phyloP scores from a whole-genome alignment of 23 red algal genomes.

The Chondrus crispus region DNA sequence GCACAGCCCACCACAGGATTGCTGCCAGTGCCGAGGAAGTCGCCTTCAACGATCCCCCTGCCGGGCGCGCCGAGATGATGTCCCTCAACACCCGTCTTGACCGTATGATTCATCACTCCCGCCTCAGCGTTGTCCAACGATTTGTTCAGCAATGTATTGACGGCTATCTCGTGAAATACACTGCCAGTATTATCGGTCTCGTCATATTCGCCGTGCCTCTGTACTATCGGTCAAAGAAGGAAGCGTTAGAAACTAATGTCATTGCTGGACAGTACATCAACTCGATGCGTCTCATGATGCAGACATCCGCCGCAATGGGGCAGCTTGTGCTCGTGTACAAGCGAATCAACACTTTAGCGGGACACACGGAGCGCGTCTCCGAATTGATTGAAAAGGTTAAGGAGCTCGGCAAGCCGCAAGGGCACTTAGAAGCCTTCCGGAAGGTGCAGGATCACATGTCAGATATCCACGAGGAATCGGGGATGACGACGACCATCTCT shows the following conservation, averaged over 20 bases:
- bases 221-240: conserved; percentile 31
- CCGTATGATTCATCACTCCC: conserved; percentile 50
- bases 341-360: conserved; percentile 60
- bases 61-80: conserved; percentile 60
- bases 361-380: conserved; percentile 63
- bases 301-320: conserved; percentile 70
- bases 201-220: conserved; percentile 73
- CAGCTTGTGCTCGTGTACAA: conserved; percentile 82
- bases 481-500: too few relatives aligned
- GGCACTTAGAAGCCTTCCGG: conserved; percentile 61
- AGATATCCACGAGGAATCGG: too few relatives aligned
- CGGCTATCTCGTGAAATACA: conserved; percentile 79
- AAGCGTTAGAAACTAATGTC: conserved; percentile 11
- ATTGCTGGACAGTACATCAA: conserved; percentile 65
- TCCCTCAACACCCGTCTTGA: conserved; percentile 52
- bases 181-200: conserved; percentile 74
- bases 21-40: conserved; percentile 74
- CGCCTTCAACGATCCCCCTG: conserved; percentile 83
- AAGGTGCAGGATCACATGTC: conserved; percentile 43
- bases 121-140: conserved; percentile 54
- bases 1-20: conserved; percentile 59
- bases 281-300: conserved; percentile 74
- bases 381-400: conserved; percentile 80
- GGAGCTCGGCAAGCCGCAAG: conserved; percentile 53
- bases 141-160: conserved; percentile 75